Percentiles rank a stretch among this genome's conserved stretches.
These are phyloP conservation scores for Mycosarcoma mackinlayi DNA, from an alignment of 1,284 basidiomycete genomes.

Conservation along the genomic window DNA sequence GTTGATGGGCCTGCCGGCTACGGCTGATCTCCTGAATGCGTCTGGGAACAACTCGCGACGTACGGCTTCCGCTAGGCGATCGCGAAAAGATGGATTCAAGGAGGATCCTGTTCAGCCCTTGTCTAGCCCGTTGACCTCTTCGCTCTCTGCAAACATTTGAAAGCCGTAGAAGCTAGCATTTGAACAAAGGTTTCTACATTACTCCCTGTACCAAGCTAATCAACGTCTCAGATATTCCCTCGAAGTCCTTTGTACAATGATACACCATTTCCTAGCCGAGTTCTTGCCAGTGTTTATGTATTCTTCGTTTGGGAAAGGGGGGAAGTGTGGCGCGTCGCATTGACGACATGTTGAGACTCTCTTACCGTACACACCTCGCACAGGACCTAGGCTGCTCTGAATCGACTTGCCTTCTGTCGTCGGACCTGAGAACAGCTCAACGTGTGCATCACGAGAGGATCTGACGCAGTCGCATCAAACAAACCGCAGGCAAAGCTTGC, in stretches of 20 bases:
- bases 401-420: too few relatives aligned
- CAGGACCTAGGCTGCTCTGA: too few relatives aligned
- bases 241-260: constrained; percentile 1
- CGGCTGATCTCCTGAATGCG: neutral
- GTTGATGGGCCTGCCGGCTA: constrained; percentile 31
- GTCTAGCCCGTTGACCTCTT: neutral
- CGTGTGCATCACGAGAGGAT: too few relatives aligned
- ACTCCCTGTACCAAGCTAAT: constrained; percentile 3
- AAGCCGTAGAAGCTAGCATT: neutral
- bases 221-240: neutral
- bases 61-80: neutral
- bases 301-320: neutral
- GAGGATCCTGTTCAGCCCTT: constrained; percentile 1
- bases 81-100: constrained; percentile 18
- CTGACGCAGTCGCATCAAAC: too few relatives aligned
- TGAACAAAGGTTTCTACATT: neutral
- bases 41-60: constrained; percentile 11
- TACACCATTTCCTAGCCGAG: neutral
- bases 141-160: constrained; percentile 5
- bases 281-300: too few relatives aligned
- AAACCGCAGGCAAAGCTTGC: neutral
- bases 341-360: neutral
- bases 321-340: neutral
- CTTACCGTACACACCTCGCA: too few relatives aligned
- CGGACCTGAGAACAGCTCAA: too few relatives aligned